Base-by-base conservation (phyloP, 345 rosid species). In the Populus ilicifolia region DNA sequence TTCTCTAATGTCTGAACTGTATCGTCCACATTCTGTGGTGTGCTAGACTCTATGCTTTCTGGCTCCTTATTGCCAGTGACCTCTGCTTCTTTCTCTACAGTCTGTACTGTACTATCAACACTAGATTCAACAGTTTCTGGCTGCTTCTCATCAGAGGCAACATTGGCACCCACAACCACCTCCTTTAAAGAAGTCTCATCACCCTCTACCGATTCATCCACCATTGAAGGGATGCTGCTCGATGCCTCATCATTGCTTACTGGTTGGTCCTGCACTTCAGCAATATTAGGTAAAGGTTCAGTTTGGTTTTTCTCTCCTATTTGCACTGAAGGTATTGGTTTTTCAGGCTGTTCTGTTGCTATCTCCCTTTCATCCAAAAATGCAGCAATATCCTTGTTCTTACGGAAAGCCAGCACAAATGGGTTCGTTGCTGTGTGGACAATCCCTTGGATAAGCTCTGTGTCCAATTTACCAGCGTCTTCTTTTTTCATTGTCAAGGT, bases 401-500 rank as follows among this genome's bases (percentile, higher is more conserved):
- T 80, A 54, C 88, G 91, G 83, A 93, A 93, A 25, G 97, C 98
- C 79, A 90, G 74, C 70, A 87, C 76, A 83, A 93, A 93, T 2
- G 99, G 94, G 80, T 93, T 95, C 6, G 96, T 85, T 41, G 94
- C 92, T 23, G 83, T 71, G 70, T 92, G 87, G 78, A 89, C 87
- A 78, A 88, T 90, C 5, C 92, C 92, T 79, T 89, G 90, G 76
- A 62, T 80, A 27, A 86, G 52, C 69, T 83, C 75, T 43, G 77
- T 69, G 61, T 84, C 92, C 76, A 79, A 80, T 75, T 86, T 80
- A 18, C 76, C 79, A 74, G 81, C 83, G n/a, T 86, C 90, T 72
- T 87, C 94, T 68, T 85, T 86, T 86, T 90, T 93, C 98, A 91
- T 91, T 1, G 99, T 95, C 83, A 95, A 82, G 67, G 99, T 95